Base-by-base conservation (phyloP, 495 filamentous ascomycete genomes). In the Cenococcum geophilum region DNA sequence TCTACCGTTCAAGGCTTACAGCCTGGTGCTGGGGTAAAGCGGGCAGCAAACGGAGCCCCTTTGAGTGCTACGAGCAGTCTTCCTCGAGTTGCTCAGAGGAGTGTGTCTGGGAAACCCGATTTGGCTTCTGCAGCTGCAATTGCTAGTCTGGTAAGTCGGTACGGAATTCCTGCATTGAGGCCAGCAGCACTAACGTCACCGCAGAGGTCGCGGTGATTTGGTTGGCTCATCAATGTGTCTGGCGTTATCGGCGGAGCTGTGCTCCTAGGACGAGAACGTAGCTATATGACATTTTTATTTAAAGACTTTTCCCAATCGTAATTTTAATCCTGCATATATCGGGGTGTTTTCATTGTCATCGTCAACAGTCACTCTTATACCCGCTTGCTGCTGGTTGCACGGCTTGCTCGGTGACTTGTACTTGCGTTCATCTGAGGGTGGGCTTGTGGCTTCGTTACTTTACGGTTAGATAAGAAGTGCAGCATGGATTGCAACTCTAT, bases 121-220 rank as follows among this genome's bases (percentile, higher is more conserved):
- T 22, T 68, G 50, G 66, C 66, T 49, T 68, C 66, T 21, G 69
- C 69, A 42, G 69, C 69, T 54, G 69, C 69, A 27, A 63, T 65
- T 48, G 66, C 66, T 34, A 68, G 66, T 54, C 65, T 71, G 43
- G 69, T 69, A 59, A 63, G 69, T 59, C 27, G 14, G 27, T 32
- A 36, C 18, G 18, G 18, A 52, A 48, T 12, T 16, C 5, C 21
- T 59, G 25, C n/a, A 20, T 14, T 5, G 21, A 11, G 37, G 1
- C 18, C 3, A 27, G 25, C 22, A 20, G 25, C 40, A 55, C 61
- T 68, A 49, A 61, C 32, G 12, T 36, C 21, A 22, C 23, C 21
- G 22, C 47, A 68, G 62, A 62, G 59, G 57, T 52, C 62, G 8
- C 66, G 64, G 8, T 67, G 37, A 50, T 45, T n/a, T 20, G 5